Evolutionary conservation across 2,329 filamentous ascomycete species (phyloP), one percentile per base, ranked within the genome.

Genomic region (Zymoseptoria passerinii): DNA sequence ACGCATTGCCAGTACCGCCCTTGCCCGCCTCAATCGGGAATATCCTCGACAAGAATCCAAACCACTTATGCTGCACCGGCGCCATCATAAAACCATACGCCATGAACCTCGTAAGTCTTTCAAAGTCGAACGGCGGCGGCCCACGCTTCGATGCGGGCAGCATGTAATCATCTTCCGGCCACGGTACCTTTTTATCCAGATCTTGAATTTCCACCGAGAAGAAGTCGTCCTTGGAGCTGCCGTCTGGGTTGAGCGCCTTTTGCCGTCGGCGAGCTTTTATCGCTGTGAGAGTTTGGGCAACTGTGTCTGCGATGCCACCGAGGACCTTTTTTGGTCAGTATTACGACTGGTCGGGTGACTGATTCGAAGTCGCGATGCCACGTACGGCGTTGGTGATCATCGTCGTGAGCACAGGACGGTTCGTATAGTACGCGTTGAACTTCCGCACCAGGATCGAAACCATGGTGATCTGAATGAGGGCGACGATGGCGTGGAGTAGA

Each of bases 41-140:
- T 8, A 85, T 81, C 64, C 80, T 81, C 35, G 86, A 88, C 63
- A 99, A 78, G 73, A 96, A 92, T 54, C 84, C 83, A 76, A 97
- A 97, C 94, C 94, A 99, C 72, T 90, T 87, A 77, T 95, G 96
- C 74, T 97, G 92, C 29, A 96, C 69, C 0, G 94, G 94, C 4
- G 94, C 91, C 90, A 97, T 96, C 71, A 88, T 83, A 77, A 97
- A 96, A 71, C 91, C 91, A 73, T 97, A 99, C 4, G 89, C 88
- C 90, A 97, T 96, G 78, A 97, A 99, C 52, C 94, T 83, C 1
- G 90, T 92, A 63, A 96, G 79, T 53, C 94, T 85, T 77, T 97
- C 94, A 69, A 97, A 97, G 75, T 99, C 92, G 70, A 99, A 97
- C 0, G 90, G 85, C 2, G 90, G 88, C 28, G 91, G 89, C 0